phyloP scores from a whole-genome alignment of 2,329 filamentous ascomycete genomes.

The Colletotrichum liaoningense region DNA sequence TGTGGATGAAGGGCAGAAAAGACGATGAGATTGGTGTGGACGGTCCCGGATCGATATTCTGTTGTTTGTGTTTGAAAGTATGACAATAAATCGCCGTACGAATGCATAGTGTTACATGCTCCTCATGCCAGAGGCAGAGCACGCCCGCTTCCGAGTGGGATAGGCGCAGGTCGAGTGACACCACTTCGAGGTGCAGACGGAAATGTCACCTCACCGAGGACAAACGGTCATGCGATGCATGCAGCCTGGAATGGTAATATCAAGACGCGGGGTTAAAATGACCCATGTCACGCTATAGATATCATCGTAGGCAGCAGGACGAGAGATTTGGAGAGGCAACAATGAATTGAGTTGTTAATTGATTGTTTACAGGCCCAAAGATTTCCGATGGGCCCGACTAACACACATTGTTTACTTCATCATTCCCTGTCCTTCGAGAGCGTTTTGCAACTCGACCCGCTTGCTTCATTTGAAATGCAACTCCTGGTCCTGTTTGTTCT shows the following conservation, averaged over 20 bases:
- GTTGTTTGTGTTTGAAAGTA: neutral
- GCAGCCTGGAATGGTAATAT: constrained; percentile 2
- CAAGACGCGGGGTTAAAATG: neutral
- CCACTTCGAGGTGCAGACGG: neutral
- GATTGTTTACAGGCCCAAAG: constrained; percentile 20
- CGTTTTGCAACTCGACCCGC: constrained; percentile 13
- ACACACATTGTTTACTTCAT: neutral
- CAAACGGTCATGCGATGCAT: constrained; percentile 20
- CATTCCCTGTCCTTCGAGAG: constrained; percentile 1
- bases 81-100: neutral
- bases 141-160: neutral
- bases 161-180: constrained; percentile 5
- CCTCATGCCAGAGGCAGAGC: neutral
- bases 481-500: constrained; percentile 27
- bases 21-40: neutral
- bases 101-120: neutral
- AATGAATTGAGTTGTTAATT: constrained; percentile 18
- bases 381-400: constrained; percentile 7
- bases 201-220: neutral
- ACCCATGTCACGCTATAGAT: neutral
- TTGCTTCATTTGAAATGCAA: constrained; percentile 28
- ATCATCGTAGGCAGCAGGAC: neutral
- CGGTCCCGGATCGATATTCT: neutral
- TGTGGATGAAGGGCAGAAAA: neutral
- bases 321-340: neutral